These are phyloP conservation scores for Solanum peruvianum DNA, from an alignment of 257 asterid species.

Conservation along the genomic window DNA sequence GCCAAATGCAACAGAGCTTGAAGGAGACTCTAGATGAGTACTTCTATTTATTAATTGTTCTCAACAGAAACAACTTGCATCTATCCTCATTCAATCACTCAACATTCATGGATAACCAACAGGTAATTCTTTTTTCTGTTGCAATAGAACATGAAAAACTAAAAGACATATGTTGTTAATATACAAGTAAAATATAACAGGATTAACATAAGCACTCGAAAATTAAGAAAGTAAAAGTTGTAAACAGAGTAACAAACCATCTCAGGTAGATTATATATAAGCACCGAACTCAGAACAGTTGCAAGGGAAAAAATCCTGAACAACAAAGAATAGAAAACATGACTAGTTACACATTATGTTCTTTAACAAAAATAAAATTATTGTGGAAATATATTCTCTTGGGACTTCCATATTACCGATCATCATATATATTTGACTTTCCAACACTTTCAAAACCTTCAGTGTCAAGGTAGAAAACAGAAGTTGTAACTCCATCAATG, in stretches of 20 bases:
- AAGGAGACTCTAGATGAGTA: neutral
- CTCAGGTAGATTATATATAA: slow-evolving; percentile 92
- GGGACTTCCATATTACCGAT: slow-evolving; percentile 37
- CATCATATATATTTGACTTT: slow-evolving; percentile 95
- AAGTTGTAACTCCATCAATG: slow-evolving; percentile 73
- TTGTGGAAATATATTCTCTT: neutral
- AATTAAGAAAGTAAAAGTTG: neutral
- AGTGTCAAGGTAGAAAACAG: slow-evolving; percentile 91
- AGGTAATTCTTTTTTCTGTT: neutral
- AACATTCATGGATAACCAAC: neutral
- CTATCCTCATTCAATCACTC: neutral
- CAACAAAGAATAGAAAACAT: neutral
- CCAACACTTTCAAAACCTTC: slow-evolving; percentile 99
- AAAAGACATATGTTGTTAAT: neutral
- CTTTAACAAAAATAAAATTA: neutral
- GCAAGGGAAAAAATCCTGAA: slow-evolving; percentile 91
- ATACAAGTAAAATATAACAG: neutral
- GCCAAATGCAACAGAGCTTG: neutral
- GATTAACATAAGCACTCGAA: neutral
- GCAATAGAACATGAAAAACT: neutral
- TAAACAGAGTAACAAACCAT: slow-evolving; percentile 54
- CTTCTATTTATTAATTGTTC: neutral
- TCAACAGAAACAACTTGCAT: neutral
- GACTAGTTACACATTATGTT: neutral
- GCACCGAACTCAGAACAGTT: slow-evolving; percentile 93